Base-by-base conservation (phyloP, 163 green algal species). In the Scenedesmus sp. region DNA sequence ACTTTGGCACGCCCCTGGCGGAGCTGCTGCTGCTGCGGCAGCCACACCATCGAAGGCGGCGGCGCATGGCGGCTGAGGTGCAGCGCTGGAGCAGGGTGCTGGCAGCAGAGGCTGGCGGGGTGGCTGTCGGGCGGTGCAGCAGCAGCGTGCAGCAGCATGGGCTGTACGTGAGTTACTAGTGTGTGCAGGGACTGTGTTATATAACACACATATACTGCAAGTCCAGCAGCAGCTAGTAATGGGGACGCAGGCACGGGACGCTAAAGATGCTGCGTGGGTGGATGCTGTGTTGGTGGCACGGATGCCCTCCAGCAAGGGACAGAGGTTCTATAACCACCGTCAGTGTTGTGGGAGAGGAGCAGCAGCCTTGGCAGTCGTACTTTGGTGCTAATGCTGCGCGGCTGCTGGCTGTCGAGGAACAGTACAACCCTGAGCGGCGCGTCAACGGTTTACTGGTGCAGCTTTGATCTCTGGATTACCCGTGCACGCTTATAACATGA, bases 131-230 rank as follows among this genome's bases (percentile, higher is more conserved):
- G 60, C 84, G 82, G 46, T 77, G 84, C 64, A 77, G 60, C 59
- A 81, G 60, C 12, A 82, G n/a, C 34, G 56, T 16, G 9, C 34
- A 55, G 64, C 60, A 77, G 15, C 57, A 77, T 55, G 66, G 86
- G 20, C 79, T 92, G 46, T 92, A 88, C 34, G 77, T 92, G 5
- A 92, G 88, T 64, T 88, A 88, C 46, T 91, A 90, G 85, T 59
- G 6, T 59, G 59, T 64, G 59, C 59, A 64, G 59, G 8, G 59
- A 64, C 8, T 10, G 59, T 64, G 59, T 46, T 46, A 46, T 46
- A 46, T 46, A 46, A 46, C 34, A 46, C 34, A 46, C 34, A 46
- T 46, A 46, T 46, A 46, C 34, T 46, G 34, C 34, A 46, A 46
- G 34, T 46, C 34, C 34, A 46, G 34, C n/a, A 59, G 76, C 76